Evolutionary conservation across 257 asterid genomes (phyloP).

Genomic region (Fraxinus excelsior): DNA sequence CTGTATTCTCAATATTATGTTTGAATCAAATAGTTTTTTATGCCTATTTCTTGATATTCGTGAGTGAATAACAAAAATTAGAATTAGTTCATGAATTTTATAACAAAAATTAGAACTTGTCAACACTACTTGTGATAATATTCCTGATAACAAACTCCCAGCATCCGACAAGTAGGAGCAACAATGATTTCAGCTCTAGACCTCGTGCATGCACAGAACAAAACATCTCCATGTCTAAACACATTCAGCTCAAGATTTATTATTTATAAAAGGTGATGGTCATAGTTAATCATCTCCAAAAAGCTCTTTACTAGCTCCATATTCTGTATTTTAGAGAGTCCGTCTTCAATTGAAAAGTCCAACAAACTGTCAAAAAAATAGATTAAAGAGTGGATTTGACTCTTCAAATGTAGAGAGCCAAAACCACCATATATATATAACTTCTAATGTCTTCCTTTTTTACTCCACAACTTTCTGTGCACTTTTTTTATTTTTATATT

Average conservation of each 20-base stretch:
- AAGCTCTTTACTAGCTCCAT: not conserved
- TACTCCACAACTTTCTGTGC: too few relatives aligned
- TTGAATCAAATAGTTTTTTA: not conserved
- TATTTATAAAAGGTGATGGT: not conserved
- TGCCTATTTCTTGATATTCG: not conserved
- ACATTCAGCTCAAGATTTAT: not conserved
- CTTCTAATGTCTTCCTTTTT: too few relatives aligned
- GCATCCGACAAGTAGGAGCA: not conserved
- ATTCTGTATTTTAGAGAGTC: not conserved
- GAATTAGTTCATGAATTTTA: not conserved
- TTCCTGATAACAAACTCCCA: not conserved
- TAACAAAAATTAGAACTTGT: not conserved
- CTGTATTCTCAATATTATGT: not conserved
- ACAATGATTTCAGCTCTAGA: not conserved
- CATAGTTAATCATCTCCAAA: not conserved
- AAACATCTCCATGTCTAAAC: not conserved
- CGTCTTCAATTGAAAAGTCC: not conserved
- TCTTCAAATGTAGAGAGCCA: too few relatives aligned
- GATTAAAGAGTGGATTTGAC: not conserved
- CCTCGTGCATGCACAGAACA: not conserved
- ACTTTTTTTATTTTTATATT: too few relatives aligned
- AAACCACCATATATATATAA: too few relatives aligned
- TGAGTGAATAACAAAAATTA: not conserved
- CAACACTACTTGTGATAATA: not conserved
- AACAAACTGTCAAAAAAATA: not conserved